Evolutionary conservation across 129 eudicot genomes (phyloP).

Genomic region (sunflower (Helianthus annuus)): HanXRQr2.0-SUNRISE NC_035433.2:118869217-118869716

Average conservation of each 20-base stretch:
- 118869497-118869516: conserved; percentile 41
- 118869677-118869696: too few relatives aligned
- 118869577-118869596: conserved; percentile 34
- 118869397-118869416: background rate
- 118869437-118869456: background rate
- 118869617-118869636: background rate
- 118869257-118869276: background rate
- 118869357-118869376: conserved; percentile 1
- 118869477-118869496: conserved; percentile 36
- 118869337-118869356: background rate
- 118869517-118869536: conserved; percentile 17
- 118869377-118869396: background rate
- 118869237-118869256: background rate
- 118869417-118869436: background rate
- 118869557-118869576: conserved; percentile 43
- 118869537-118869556: background rate
- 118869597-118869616: conserved; percentile 26
- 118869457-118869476: background rate
- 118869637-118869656: background rate
- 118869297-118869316: background rate
- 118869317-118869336: background rate
- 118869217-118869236: too few relatives aligned
- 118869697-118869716: background rate
- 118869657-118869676: too few relatives aligned
- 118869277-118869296: background rate